Base-by-base conservation (phyloP, 495 filamentous ascomycete genomes). In the Aspergillus taichungensis region DNA sequence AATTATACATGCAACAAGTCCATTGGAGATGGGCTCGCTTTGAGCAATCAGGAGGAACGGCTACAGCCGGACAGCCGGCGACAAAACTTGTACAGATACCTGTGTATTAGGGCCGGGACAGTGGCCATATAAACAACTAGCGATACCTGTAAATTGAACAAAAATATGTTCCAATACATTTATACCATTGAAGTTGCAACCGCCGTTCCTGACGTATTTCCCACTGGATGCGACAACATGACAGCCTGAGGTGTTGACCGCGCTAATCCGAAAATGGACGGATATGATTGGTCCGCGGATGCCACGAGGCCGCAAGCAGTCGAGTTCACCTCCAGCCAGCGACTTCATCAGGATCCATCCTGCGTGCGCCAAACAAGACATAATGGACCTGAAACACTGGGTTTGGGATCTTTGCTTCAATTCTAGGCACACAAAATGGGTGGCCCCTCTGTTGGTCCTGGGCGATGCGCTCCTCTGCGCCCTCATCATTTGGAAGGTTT, bases 401-500 rank as follows among this genome's bases (percentile, higher is more conserved):
- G 13, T 54, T 12, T 30, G 33, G 11, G 58, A 56, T 32, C n/a
- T 61, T 3, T 53, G 50, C 36, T 35, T 46, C 8, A 72, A 81
- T 47, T 72, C 75, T 13, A 67, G 65, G 39, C 77, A 84, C 48
- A 72, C 76, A 31, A 59, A 52, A 80, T 84, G 80, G 80, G 65
- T 84, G 38, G 70, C 76, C 5, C 81, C 85, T 3, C 61, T 83
- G 0, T 71, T 96, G 3, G 66, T 95, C 41, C 52, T 83, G n/a
- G 69, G 72, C 34, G 92, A 97, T 56, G 82, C 83, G 5, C 55
- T 77, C 27, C 76, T 97, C 12, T 88, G 82, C 58, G 73, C 63
- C 13, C 60, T 87, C 28, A 77, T 97, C 46, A 88, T 97, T 46
- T 78, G 77, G 75, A 92, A 83, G 57, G 76, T 96, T 42, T 80